Base-by-base conservation (phyloP, 805 yeast genomes). In the Candida palmyrensis region DNA sequence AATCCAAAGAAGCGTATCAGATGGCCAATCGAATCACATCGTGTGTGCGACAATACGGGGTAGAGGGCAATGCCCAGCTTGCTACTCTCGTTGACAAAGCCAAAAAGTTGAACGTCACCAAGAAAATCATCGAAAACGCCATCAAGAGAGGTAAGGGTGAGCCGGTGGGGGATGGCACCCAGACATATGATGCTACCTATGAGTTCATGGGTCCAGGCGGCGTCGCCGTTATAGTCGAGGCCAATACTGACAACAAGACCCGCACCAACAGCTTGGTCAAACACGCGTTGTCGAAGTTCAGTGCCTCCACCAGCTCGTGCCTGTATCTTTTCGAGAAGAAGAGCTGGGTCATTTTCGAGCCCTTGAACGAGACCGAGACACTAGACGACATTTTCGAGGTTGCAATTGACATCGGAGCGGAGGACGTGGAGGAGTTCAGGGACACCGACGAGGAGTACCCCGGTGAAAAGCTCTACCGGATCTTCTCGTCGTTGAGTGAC, bases 171-270 rank as follows among this genome's bases (percentile, higher is more conserved):
- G 63, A 68, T 18, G 68, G 67, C 3, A 67, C 67, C 18, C 82
- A 75, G 36, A 55, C 70, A 9, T 37, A 49, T 11, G 71, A 61
- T 10, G 84, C 79, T 19, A 53, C 73, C 8, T 92, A 89, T 57
- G 97, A 92, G 54, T 95, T 92, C 11, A 66, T 88, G 55, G 97
- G 90, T 0, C 96, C 96, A 0, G 94, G 89, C 2, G 96, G 96
- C 2, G 85, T 85, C 2, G 84, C 96, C 0, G 67, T 88, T 29
- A 73, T 90, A 3, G 77, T 90, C 4, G 95, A 87, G 48, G 89
- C 95, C 1, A 67, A 79, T 30, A 90, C 97, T 0, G 96, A 90
- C 52, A 90, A 87, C 57, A 86, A 83, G 55, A 78, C 82, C 38
- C 67, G 97, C 32, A 80, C 96, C 0, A 73, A 87, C 22, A 81